These are phyloP conservation scores for Cercophora newfieldiana DNA, from an alignment of 495 filamentous ascomycete genomes.

Conservation along the genomic window DNA sequence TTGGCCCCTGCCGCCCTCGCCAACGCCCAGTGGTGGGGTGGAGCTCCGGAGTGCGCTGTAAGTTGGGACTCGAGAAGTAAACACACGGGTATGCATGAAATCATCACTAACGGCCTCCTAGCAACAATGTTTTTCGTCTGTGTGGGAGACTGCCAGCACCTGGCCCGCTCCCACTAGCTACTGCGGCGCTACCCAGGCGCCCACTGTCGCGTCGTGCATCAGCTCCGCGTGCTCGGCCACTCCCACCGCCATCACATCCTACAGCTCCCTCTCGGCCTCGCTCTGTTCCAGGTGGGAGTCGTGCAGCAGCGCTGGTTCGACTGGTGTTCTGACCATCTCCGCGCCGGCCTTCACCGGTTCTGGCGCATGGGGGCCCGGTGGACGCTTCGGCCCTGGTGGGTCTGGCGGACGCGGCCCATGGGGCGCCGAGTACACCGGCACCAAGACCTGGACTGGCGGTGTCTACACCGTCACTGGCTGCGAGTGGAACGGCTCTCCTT, in stretches of 20 bases:
- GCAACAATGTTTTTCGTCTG: conserved; percentile 47
- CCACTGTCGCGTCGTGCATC: conserved; percentile 39
- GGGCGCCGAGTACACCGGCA: conserved; percentile 13
- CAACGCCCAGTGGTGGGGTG: conserved; percentile 41
- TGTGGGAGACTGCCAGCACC: conserved; percentile 33
- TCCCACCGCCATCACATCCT: conserved; percentile 40
- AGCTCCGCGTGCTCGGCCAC: conserved; percentile 40
- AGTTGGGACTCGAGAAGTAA: conserved; percentile 21
- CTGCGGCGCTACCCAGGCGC: conserved; percentile 40
- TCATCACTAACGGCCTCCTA: conserved; percentile 15
- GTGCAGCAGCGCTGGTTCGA: conserved; percentile 42
- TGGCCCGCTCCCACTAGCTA: conserved; percentile 49
- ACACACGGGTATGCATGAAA: background rate
- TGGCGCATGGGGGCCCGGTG: conserved; percentile 19
- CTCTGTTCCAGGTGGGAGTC: conserved; percentile 41
- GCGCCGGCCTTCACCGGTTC: conserved; percentile 42
- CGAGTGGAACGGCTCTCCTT: conserved; percentile 46
- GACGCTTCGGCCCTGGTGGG: conserved; percentile 1
- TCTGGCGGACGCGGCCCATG: conserved; percentile 15
- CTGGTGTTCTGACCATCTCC: conserved; percentile 44
- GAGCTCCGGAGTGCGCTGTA: conserved; percentile 47
- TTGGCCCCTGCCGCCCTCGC: conserved; percentile 19
- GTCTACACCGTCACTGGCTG: conserved; percentile 50
- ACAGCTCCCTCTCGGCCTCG: conserved; percentile 42
- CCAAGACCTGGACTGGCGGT: conserved; percentile 45